Percentiles rank a stretch among this genome's conserved stretches.
Evolutionary conservation across 2,329 filamentous ascomycete genomes (phyloP).

Genomic region (Malbranchea cinnamomea): DNA sequence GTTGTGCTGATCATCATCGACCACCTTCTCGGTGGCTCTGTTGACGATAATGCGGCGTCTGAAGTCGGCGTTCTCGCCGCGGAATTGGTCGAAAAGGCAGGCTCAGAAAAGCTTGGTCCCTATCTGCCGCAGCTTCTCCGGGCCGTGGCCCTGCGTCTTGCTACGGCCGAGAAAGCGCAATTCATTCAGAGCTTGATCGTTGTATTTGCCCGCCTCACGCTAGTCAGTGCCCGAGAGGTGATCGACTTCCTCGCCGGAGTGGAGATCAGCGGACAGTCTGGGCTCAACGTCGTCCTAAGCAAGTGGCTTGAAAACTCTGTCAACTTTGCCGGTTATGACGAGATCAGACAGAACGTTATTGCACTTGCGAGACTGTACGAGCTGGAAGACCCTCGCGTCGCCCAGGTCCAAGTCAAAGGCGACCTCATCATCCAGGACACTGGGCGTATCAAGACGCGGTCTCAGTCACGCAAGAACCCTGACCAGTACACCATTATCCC

Average conservation of each 20-base stretch:
- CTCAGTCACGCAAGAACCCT: slow-evolving; percentile 73
- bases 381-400: slow-evolving; percentile 65
- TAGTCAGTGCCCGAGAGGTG: slow-evolving; percentile 74
- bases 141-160: slow-evolving; percentile 74
- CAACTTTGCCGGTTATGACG: slow-evolving; percentile 95
- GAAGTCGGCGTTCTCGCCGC: slow-evolving; percentile 91
- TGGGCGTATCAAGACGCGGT: slow-evolving; percentile 83
- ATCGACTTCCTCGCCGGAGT: slow-evolving; percentile 82
- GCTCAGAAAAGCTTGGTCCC: slow-evolving; percentile 76
- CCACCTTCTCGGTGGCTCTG: slow-evolving; percentile 62
- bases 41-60: slow-evolving; percentile 90
- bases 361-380: slow-evolving; percentile 84
- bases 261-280: slow-evolving; percentile 58
- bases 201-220: slow-evolving; percentile 80
- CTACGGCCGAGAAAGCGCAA: slow-evolving; percentile 64
- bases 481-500: slow-evolving; percentile 80
- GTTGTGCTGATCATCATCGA: slow-evolving; percentile 85
- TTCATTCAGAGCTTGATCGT: slow-evolving; percentile 94
- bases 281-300: slow-evolving; percentile 73
- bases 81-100: slow-evolving; percentile 89
- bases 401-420: slow-evolving; percentile 73
- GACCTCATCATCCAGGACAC: slow-evolving; percentile 71
- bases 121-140: slow-evolving; percentile 77
- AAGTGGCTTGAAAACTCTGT: slow-evolving; percentile 98
- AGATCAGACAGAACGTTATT: slow-evolving; percentile 92